phyloP scores from a whole-genome alignment of 2,329 filamentous ascomycete genomes.

The Colletotrichum spaethianum region DNA sequence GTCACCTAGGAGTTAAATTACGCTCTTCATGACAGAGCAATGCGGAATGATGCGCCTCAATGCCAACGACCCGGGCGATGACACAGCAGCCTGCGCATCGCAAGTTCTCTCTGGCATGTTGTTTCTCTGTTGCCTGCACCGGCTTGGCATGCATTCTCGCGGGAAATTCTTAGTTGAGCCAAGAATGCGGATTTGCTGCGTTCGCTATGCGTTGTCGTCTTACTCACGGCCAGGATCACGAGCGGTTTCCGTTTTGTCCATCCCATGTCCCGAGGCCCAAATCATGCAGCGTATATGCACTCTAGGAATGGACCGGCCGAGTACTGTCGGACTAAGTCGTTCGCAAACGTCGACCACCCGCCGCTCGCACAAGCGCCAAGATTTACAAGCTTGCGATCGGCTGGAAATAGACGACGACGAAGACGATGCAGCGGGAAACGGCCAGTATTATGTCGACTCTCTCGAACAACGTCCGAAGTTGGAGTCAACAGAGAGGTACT shows the following conservation, averaged over 20 bases:
- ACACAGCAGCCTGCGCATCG: neutral
- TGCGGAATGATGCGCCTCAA: slow-evolving; percentile 23
- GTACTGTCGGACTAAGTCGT: slow-evolving; percentile 16
- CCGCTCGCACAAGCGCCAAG: slow-evolving; percentile 20
- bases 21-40: slow-evolving; percentile 14
- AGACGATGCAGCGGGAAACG: slow-evolving; percentile 20
- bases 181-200: slow-evolving; percentile 26
- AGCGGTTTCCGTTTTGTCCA: neutral
- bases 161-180: slow-evolving; percentile 19
- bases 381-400: slow-evolving; percentile 8
- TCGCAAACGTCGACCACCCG: neutral
- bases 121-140: slow-evolving; percentile 18
- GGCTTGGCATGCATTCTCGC: slow-evolving; percentile 9
- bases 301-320: slow-evolving; percentile 20
- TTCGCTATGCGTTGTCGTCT: slow-evolving; percentile 23
- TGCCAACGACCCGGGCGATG: slow-evolving; percentile 12
- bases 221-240: slow-evolving; percentile 15
- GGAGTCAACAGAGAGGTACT: neutral
- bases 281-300: neutral
- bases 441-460: neutral
- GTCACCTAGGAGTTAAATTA: neutral
- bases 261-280: neutral
- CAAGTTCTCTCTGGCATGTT: slow-evolving; percentile 20
- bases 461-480: slow-evolving; percentile 1
- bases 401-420: neutral